Conservation (phyloP, 441 rosid genomes). For the Jatropha podagrica region DNA sequence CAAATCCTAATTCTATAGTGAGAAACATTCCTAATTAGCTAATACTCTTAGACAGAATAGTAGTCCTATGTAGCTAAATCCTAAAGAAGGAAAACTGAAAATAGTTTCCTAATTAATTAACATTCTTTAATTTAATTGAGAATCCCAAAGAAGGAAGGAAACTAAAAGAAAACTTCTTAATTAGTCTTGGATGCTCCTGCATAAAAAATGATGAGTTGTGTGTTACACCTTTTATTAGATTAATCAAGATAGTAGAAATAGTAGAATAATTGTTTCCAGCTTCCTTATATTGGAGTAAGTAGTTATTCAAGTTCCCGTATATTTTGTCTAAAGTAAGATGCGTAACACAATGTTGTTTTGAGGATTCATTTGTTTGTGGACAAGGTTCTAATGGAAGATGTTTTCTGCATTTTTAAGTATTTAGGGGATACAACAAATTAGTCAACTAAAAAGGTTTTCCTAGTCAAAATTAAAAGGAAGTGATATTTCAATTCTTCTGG, state of each 20-base stretch:
- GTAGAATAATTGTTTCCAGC: neutral
- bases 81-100: no score
- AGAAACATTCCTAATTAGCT: no score
- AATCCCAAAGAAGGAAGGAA: no score
- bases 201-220: slow-evolving; percentile 2
- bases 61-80: no score
- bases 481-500: neutral
- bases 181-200: no score
- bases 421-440: neutral
- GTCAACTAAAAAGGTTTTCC: neutral
- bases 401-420: neutral
- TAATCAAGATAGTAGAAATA: neutral
- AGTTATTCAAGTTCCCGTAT: neutral
- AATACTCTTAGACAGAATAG: no score
- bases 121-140: no score
- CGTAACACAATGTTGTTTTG: neutral
- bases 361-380: neutral
- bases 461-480: neutral
- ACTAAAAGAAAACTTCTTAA: no score
- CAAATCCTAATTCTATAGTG: no score
- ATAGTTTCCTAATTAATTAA: no score
- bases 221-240: neutral
- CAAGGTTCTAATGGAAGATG: neutral
- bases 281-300: neutral
- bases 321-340: neutral